These are phyloP conservation scores for Inonotus hispidus DNA, from an alignment of 1,284 basidiomycete species.

Conservation along the genomic window DNA sequence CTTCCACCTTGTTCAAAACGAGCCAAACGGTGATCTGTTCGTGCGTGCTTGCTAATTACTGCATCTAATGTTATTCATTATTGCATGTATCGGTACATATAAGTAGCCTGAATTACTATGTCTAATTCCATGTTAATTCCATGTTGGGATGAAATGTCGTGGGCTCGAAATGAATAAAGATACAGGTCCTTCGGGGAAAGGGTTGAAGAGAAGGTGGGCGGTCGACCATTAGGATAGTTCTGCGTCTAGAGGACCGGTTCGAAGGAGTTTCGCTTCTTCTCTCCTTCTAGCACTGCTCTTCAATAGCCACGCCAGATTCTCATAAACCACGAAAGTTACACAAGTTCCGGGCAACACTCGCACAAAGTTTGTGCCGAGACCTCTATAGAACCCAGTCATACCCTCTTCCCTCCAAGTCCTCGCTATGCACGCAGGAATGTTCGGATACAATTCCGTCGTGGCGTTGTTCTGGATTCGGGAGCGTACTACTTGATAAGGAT, in stretches of 20 bases:
- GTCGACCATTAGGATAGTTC: not conserved
- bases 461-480: conserved; percentile 85
- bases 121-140: no score
- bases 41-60: no score
- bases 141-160: no score
- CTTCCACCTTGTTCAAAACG: no score
- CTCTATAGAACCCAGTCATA: conserved; percentile 87
- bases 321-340: conserved; percentile 97
- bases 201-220: not conserved
- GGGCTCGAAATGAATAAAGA: no score
- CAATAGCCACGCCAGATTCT: conserved; percentile 86
- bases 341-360: conserved; percentile 96
- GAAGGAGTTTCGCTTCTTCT: conserved; percentile 19
- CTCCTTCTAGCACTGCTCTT: conserved; percentile 48
- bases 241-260: not conserved
- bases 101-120: no score
- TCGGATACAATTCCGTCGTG: conserved; percentile 63
- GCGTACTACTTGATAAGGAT: conserved; percentile 96
- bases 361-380: conserved; percentile 93
- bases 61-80: not conserved
- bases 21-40: no score
- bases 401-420: conserved; percentile 84
- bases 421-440: conserved; percentile 74
- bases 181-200: no score
- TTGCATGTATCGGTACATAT: not conserved